Conservation (phyloP, 2,329 filamentous ascomycete genomes). For the Pochonia chlamydosporia region DNA sequence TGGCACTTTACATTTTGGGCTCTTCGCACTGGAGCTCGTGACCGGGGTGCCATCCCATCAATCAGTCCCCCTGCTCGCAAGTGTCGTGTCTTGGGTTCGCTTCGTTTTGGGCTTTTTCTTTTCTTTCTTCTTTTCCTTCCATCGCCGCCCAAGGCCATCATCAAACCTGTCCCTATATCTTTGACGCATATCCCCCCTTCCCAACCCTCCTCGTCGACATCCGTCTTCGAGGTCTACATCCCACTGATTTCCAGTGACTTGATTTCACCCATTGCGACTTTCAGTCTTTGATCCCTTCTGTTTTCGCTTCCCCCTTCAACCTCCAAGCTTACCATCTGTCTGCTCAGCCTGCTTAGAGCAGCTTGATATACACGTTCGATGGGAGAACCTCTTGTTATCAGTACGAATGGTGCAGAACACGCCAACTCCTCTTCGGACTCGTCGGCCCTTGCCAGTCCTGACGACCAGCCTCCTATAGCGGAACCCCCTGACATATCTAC, state of each 20-base stretch:
- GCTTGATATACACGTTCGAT: slow-evolving; percentile 31
- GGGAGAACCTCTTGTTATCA: slow-evolving; percentile 31
- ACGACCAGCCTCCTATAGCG: slow-evolving; percentile 35
- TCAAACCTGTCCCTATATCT: background rate
- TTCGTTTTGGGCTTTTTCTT: slow-evolving; percentile 1
- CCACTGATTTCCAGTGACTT: background rate
- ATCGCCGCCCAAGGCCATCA: slow-evolving; percentile 1
- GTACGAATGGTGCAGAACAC: slow-evolving; percentile 37
- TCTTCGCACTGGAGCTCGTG: background rate
- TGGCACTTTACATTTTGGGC: background rate
- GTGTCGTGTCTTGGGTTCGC: slow-evolving; percentile 1
- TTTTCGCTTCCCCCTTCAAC: slow-evolving; percentile 9
- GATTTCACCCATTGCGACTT: background rate
- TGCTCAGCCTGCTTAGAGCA: slow-evolving; percentile 7
- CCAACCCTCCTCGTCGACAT: background rate
- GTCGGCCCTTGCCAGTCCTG: slow-evolving; percentile 26
- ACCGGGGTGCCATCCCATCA: background rate
- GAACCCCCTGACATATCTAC: slow-evolving; percentile 28
- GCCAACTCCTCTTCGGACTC: slow-evolving; percentile 32
- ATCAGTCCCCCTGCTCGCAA: slow-evolving; percentile 1
- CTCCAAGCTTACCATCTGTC: slow-evolving; percentile 4
- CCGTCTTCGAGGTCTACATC: background rate
- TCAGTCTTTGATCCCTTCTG: slow-evolving; percentile 1
- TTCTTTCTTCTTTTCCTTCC: background rate
- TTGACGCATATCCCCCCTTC: background rate